phyloP scores from a whole-genome alignment of 306 rosid species.

The Rosa lucieae region DNA sequence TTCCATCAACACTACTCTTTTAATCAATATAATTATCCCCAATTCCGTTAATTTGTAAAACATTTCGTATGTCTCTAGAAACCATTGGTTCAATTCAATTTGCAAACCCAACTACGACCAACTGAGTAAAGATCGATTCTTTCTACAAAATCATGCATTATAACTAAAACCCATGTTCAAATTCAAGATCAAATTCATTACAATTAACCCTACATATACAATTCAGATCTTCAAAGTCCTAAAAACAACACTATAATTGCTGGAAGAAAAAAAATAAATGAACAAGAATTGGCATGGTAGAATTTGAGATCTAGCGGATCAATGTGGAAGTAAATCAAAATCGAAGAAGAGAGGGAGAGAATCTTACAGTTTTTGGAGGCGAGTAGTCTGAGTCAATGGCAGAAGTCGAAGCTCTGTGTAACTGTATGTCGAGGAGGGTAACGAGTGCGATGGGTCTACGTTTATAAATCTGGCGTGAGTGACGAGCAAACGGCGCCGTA shows the following conservation, averaged over 20 bases:
- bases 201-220: neutral
- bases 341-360: neutral
- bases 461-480: neutral
- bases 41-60: neutral
- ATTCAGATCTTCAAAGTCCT: neutral
- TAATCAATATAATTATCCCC: neutral
- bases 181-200: neutral
- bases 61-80: neutral
- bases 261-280: neutral
- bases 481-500: neutral
- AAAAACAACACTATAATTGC: neutral
- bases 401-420: neutral
- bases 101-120: neutral
- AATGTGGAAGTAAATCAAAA: neutral
- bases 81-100: neutral
- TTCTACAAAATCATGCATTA: neutral
- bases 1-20: neutral
- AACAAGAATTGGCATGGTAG: neutral
- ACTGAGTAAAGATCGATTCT: neutral
- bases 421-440: neutral
- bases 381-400: slow-evolving; percentile 4
- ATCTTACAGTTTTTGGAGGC: neutral
- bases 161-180: neutral
- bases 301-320: neutral
- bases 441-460: neutral